A percentile compares a stretch with the other conserved stretches of the same genome.
Conservation (phyloP, 73 alveolate species). For the Tetrahymena elliotti region DNA sequence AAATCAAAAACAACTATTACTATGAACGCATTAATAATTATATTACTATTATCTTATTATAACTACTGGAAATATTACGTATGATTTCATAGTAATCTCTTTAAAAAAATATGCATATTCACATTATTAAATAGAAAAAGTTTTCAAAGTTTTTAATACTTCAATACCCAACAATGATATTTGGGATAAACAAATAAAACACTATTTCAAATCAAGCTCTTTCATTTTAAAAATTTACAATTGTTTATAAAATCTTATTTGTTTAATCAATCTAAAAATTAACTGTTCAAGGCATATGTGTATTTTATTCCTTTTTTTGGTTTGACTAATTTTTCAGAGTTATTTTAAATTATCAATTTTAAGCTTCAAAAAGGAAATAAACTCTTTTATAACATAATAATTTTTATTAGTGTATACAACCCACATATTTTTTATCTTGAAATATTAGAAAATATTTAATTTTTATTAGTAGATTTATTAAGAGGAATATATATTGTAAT, state of each 20-base stretch:
- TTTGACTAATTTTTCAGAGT: too few relatives aligned
- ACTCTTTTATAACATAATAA: not conserved
- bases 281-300: not conserved
- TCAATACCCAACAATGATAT: too few relatives aligned
- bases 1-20: not conserved
- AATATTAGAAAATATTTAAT: not conserved
- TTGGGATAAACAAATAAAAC: too few relatives aligned
- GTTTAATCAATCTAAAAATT: too few relatives aligned
- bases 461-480: not conserved
- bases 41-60: not conserved
- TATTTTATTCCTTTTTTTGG: not conserved
- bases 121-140: too few relatives aligned
- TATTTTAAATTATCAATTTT: too few relatives aligned
- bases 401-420: too few relatives aligned
- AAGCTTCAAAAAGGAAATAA: not conserved
- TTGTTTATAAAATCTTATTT: not conserved
- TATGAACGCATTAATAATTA: not conserved
- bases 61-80: not conserved
- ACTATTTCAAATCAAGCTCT: not conserved
- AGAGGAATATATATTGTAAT: not conserved
- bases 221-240: not conserved
- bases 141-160: too few relatives aligned
- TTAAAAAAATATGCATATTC: too few relatives aligned
- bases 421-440: not conserved
- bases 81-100: too few relatives aligned